Conservation (phyloP, 345 rosid species). For the Populus davidiana region DNA sequence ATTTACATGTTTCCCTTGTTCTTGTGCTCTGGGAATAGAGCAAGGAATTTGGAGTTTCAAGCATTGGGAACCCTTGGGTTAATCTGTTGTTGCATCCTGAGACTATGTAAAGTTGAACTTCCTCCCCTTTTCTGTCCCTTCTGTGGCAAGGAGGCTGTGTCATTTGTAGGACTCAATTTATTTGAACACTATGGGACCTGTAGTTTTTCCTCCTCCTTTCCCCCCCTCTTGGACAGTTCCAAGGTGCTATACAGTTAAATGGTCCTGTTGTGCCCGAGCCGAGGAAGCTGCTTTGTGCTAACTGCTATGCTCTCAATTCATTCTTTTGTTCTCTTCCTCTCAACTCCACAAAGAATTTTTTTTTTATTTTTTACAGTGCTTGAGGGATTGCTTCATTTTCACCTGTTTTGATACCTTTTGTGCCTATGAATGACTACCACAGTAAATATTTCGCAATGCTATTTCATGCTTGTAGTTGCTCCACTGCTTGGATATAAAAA, state of each 20-base stretch:
- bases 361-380: background rate
- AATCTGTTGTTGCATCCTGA: slow-evolving; percentile 30
- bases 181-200: slow-evolving; percentile 25
- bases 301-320: background rate
- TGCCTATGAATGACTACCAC: background rate
- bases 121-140: slow-evolving; percentile 13
- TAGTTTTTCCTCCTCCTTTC: background rate
- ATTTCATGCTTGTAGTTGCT: background rate
- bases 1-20: slow-evolving; percentile 18
- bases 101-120: slow-evolving; percentile 37
- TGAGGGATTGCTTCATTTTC: background rate
- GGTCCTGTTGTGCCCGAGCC: background rate
- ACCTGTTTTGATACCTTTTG: background rate
- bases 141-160: slow-evolving; percentile 26
- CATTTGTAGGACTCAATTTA: slow-evolving; percentile 31
- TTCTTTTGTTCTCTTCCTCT: background rate
- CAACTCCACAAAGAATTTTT: background rate
- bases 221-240: background rate
- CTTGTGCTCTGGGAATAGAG: slow-evolving; percentile 38
- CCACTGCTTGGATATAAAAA: background rate
- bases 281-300: background rate
- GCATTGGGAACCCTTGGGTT: slow-evolving; percentile 26
- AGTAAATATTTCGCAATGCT: background rate
- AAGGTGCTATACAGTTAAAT: background rate
- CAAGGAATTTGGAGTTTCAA: slow-evolving; percentile 38